Conservation (phyloP, 208 protist species). For the Leishmania mexicana region DNA sequence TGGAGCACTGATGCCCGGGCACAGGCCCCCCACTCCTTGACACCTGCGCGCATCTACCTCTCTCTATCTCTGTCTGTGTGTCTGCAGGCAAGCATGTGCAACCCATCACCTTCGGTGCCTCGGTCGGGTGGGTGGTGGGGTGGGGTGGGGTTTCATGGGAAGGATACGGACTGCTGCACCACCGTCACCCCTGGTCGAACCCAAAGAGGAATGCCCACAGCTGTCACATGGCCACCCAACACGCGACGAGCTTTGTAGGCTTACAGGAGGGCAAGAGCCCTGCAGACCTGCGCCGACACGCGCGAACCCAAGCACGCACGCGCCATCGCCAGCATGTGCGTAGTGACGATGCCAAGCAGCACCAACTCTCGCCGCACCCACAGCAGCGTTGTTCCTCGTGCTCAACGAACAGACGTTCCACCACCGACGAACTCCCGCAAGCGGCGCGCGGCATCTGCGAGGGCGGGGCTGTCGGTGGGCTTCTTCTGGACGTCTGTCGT, state of each 20-base stretch:
- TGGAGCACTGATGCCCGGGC: background rate
- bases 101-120: too few species aligned
- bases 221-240: background rate
- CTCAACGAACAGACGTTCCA: slow-evolving; percentile 80
- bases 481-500: slow-evolving; percentile 92
- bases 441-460: slow-evolving; percentile 87
- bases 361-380: background rate
- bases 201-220: background rate
- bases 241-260: background rate
- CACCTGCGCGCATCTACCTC: background rate
- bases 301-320: background rate
- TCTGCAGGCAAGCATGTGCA: background rate
- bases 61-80: background rate
- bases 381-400: background rate
- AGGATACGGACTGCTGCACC: background rate
- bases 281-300: background rate
- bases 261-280: background rate
- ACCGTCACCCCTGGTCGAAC: background rate
- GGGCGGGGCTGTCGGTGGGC: slow-evolving; percentile 58
- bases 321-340: background rate
- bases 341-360: background rate
- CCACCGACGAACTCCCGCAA: slow-evolving; percentile 91
- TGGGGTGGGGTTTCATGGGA: background rate
- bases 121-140: too few species aligned
- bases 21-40: background rate